Evolutionary conservation across 1,284 basidiomycete genomes (phyloP).

Genomic region (Malassezia japonica): DNA sequence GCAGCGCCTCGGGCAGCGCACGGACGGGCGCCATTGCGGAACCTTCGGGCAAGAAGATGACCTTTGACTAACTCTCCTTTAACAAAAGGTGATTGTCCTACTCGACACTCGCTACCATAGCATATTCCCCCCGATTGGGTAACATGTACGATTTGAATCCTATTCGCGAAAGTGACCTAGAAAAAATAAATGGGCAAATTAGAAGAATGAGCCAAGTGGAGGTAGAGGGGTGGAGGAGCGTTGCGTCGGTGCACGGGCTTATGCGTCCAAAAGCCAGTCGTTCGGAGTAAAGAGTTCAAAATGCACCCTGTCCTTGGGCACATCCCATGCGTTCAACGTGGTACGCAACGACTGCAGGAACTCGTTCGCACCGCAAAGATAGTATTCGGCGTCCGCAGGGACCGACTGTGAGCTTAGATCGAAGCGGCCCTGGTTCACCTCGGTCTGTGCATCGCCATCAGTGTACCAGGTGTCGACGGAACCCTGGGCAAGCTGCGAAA

Average conservation of each 20-base stretch:
- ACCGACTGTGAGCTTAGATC: background rate
- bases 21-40: conserved; percentile 65
- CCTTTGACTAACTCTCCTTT: conserved; percentile 55
- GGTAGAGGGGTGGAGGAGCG: no score
- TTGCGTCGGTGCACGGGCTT: no score
- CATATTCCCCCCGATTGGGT: background rate
- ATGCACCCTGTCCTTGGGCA: background rate
- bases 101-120: no score
- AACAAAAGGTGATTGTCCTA: background rate
- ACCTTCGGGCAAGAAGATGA: conserved; percentile 71
- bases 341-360: conserved; percentile 7
- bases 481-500: background rate
- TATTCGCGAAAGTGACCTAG: no score
- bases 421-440: background rate
- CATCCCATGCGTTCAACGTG: background rate
- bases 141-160: background rate
- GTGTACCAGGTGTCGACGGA: background rate
- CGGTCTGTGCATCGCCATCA: background rate
- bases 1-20: conserved; percentile 44
- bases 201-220: no score
- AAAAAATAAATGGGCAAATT: no score
- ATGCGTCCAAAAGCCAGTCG: conserved; percentile 8
- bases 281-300: conserved; percentile 13
- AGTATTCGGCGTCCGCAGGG: background rate
- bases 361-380: conserved; percentile 4